A percentile compares a stretch with the other conserved stretches of the same genome.
Conservation (phyloP, 805 yeast species). For the Sugiyamaella boreocaroliniensis region DNA sequence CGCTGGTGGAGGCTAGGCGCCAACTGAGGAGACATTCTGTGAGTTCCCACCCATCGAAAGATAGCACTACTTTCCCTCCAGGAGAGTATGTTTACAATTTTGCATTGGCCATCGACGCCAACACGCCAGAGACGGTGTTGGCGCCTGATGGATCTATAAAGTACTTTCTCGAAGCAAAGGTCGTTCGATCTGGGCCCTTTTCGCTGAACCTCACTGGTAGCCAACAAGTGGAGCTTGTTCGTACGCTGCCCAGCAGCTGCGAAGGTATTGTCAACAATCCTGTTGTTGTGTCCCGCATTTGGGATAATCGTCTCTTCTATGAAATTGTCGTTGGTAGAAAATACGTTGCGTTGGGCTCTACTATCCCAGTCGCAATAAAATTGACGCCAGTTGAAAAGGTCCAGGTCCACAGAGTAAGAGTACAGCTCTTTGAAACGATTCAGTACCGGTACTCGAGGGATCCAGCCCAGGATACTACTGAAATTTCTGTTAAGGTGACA, state of each 20-base stretch:
- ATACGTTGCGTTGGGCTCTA: conserved; percentile 75
- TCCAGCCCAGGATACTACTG: conserved; percentile 62
- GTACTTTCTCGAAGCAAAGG: conserved; percentile 62
- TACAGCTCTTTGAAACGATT: conserved; percentile 77
- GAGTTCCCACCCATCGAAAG: conserved; percentile 16
- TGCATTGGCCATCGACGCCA: conserved; percentile 78
- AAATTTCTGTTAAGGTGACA: conserved; percentile 29
- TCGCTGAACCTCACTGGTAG: conserved; percentile 64
- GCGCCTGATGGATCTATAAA: conserved; percentile 76
- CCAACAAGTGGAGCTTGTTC: conserved; percentile 57
- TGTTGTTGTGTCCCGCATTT: conserved; percentile 77
- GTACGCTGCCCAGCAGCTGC: conserved; percentile 60
- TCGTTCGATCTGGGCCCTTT: conserved; percentile 80
- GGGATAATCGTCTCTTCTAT: conserved; percentile 88
- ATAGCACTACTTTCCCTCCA: conserved; percentile 52
- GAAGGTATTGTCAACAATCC: conserved; percentile 86
- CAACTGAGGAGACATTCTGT: conserved; percentile 2
- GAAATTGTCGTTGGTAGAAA: conserved; percentile 89
- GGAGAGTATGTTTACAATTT: conserved; percentile 92
- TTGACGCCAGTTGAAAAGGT: conserved; percentile 85
- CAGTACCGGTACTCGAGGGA: conserved; percentile 90
- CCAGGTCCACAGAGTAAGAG: conserved; percentile 75
- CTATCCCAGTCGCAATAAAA: conserved; percentile 75
- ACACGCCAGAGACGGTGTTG: conserved; percentile 69
- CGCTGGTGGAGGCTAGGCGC: background rate